Percentiles rank a stretch among this genome's conserved stretches.
Conservation (phyloP, 2,329 filamentous ascomycete genomes). For the Herpotrichia juniperi region DNA sequence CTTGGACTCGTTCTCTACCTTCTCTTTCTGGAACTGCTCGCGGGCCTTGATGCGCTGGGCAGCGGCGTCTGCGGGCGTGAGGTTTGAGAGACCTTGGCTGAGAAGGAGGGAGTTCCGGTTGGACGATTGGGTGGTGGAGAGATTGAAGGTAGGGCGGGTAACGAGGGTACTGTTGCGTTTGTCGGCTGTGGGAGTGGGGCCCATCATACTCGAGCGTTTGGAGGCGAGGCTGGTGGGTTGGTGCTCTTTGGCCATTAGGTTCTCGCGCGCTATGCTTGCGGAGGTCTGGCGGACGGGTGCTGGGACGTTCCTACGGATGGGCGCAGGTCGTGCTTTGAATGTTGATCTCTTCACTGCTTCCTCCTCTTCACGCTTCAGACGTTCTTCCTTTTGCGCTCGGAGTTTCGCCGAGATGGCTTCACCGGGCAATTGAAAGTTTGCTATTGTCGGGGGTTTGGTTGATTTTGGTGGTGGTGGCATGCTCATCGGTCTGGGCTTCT, state of each 20-base stretch:
- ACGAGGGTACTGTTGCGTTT: conserved; percentile 30
- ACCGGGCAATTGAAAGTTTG: conserved; percentile 60
- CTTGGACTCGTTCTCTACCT: conserved; percentile 46
- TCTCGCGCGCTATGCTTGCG: conserved; percentile 52
- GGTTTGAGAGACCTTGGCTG: conserved; percentile 22
- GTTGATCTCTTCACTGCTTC: conserved; percentile 43
- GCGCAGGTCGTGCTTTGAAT: conserved; percentile 57
- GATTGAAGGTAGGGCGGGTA: conserved; percentile 25
- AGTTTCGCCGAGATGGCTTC: conserved; percentile 54
- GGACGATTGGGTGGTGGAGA: conserved; percentile 11
- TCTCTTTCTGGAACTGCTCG: conserved; percentile 54
- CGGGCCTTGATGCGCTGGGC: conserved; percentile 48
- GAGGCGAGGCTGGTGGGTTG: conserved; percentile 9
- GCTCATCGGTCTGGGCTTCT: conserved; percentile 53
- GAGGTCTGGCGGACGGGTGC: conserved; percentile 53
- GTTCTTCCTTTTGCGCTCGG: conserved; percentile 40
- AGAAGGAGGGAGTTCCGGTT: conserved; percentile 33
- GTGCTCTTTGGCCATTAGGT: conserved; percentile 32
- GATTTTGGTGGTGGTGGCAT: conserved; percentile 56
- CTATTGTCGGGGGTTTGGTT: conserved; percentile 56
- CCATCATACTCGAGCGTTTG: conserved; percentile 5
- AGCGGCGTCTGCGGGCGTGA: conserved; percentile 38
- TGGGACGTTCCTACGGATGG: conserved; percentile 38
- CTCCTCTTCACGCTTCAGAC: conserved; percentile 35
- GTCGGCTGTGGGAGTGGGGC: neutral